Conservation (phyloP, 2,329 filamentous ascomycete species). For the Colletotrichum cuscutae region DNA sequence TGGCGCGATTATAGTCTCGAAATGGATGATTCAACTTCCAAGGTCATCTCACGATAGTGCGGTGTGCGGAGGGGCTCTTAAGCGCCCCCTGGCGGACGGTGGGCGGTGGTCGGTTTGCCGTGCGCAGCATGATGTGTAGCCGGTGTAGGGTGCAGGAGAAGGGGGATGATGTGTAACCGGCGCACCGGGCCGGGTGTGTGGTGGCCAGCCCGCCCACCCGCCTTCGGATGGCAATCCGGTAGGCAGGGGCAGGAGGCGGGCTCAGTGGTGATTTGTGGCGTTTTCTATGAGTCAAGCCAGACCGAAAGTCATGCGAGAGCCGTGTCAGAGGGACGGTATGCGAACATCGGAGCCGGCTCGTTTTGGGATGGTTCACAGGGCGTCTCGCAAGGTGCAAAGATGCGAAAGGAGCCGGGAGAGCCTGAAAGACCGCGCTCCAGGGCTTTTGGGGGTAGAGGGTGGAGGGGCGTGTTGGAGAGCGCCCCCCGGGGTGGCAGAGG, state of each 20-base stretch:
- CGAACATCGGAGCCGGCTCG: conserved; percentile 11
- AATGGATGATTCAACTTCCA: background rate
- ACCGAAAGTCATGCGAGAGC: conserved; percentile 18
- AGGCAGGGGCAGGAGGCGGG: background rate
- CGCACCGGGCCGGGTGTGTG: background rate
- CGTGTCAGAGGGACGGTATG: background rate
- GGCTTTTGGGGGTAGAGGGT: background rate
- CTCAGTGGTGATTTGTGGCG: background rate
- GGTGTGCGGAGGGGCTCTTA: background rate
- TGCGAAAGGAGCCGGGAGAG: background rate
- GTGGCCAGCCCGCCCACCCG: background rate
- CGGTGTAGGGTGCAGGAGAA: background rate
- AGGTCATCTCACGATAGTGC: background rate
- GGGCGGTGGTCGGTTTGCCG: background rate
- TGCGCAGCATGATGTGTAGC: background rate
- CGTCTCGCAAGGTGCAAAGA: background rate
- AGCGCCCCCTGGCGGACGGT: background rate
- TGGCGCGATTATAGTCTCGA: background rate
- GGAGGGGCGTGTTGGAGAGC: background rate
- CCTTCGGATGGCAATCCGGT: conserved; percentile 3
- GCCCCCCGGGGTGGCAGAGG: background rate
- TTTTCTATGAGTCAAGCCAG: conserved; percentile 15
- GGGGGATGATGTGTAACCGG: background rate
- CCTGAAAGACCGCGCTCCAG: background rate
- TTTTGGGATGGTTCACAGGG: background rate